Evolutionary conservation across 2,329 filamentous ascomycete genomes (phyloP), one percentile per base, ranked within the genome.

Genomic region (Nothomitra cinnamomea): DNA sequence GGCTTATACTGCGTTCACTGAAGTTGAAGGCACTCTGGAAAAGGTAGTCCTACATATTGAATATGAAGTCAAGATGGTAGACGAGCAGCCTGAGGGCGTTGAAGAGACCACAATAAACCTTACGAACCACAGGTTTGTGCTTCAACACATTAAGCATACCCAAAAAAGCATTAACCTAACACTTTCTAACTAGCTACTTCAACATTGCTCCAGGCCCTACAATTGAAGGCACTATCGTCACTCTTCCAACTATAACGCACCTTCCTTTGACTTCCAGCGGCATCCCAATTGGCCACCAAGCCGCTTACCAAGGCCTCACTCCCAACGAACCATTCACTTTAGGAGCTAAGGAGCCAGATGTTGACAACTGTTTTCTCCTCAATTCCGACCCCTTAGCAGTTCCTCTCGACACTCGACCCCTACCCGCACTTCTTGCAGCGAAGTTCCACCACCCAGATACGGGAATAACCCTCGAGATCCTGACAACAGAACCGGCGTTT

Each of bases 401-500:
- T 5, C 76, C 80, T 4, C 69, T 85, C 50, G 83, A 87, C 66
- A 86, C 83, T 10, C 79, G 83, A 58, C 63, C 63, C 1, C 66
- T 69, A 54, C 77, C 84, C 1, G 72, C 95, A 40, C 75, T 72
- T 55, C 79, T 77, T 56, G 78, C 90, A 47, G 78, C 86, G 47
- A 72, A 77, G 22, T 85, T 92, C 55, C 77, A 77, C 66, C 87
- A 95, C 66, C 79, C 87, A 4, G 73, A 72, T 51, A 83, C 81
- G 25, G 79, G 80, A 57, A 75, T 95, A 59, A 83, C 94, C 65
- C 79, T 96, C 51, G 86, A 95, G 67, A 83, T 95, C 4, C 73
- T 80, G 62, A 92, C 86, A 71, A 96, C 90, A 0, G 90, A 96
- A 72, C 92, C 92, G 0, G 86, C 87, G 0, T 96, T 95, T 74